Base-by-base conservation (phyloP, 2,329 filamentous ascomycete genomes). In the Apiospora malaysiana region DNA sequence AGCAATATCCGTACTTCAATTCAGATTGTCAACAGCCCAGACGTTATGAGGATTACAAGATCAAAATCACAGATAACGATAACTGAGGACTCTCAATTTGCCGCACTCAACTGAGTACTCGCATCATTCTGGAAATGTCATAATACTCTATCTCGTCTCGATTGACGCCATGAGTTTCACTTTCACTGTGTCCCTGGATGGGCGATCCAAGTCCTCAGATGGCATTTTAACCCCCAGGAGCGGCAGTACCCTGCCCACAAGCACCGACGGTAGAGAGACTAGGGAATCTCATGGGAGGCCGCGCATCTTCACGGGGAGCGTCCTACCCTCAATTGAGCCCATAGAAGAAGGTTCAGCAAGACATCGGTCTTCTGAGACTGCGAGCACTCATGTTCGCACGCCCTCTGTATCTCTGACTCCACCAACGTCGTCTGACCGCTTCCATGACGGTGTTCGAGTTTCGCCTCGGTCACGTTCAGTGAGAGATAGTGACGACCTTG, bases 1-100 rank as follows among this genome's bases (percentile, higher is more conserved):
- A 21, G 7, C 7, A 63, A 5, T 2, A 21, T 2, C n/a, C 18
- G 8, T 8, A 16, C 4, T 56, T 2, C 32, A 63, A 14, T 14
- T 7, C 18, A 12, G 3, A 1, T n/a, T 8, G 2, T 0, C 21
- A 21, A 1, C 21, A 4, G 9, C 14, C 18, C 4, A 0, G 27
- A 23, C 16, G 25, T 16, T 16, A 16, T 7, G 9, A 6, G 9
- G 8, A 21, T 21, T 18, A 2, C 14, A 14, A n/a, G 2, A n/a
- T 5, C 18, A 21, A 27, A 3, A 40, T 4, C 16, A 63, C 18
- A 0, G 12, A n/a, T n/a, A n/a, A n/a, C n/a, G 14, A 4, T 10
- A 9, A 45, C 21, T n/a, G 21, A 9, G 1, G 8, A 4, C 16
- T 37, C 1, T 12, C 27, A 40, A 1, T 14, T n/a, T 0, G 27